Conservation (phyloP, 768 basidiomycete species). For the Amanita phalloides region DNA sequence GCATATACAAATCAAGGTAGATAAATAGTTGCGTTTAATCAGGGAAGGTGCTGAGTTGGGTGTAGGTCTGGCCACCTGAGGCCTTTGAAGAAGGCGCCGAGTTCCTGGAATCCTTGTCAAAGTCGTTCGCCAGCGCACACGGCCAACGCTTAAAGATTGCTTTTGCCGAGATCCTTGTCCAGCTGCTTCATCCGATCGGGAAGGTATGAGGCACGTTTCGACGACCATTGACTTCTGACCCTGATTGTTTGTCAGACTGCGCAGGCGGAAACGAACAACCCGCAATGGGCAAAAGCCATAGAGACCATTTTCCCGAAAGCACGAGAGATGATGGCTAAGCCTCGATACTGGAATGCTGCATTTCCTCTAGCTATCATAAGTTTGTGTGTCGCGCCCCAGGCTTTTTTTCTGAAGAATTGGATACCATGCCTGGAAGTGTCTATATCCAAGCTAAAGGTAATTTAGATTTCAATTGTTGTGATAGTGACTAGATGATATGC, state of each 20-base stretch:
- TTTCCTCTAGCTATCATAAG: constrained; percentile 78
- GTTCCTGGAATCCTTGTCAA: constrained; percentile 76
- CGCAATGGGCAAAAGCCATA: constrained; percentile 88
- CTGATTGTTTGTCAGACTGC: constrained; percentile 48
- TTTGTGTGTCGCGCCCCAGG: constrained; percentile 80
- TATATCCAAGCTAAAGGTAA: constrained; percentile 72
- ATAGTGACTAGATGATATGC: constrained; percentile 2
- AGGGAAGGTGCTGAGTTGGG: background rate
- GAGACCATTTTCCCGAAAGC: constrained; percentile 76
- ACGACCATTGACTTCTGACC: background rate
- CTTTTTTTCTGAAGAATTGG: constrained; percentile 83
- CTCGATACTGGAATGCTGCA: constrained; percentile 80
- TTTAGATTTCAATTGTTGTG: background rate
- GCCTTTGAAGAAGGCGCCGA: constrained; percentile 91
- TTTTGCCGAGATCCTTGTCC: constrained; percentile 74
- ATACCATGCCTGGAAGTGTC: constrained; percentile 59
- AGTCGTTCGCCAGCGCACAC: constrained; percentile 75
- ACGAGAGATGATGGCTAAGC: constrained; percentile 77
- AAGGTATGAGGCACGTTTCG: constrained; percentile 39
- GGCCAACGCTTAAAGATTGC: constrained; percentile 74
- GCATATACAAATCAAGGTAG: constrained; percentile 74
- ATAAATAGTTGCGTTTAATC: constrained; percentile 1
- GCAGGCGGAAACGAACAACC: constrained; percentile 93
- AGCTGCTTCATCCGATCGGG: constrained; percentile 76
- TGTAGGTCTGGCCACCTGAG: constrained; percentile 86